These are phyloP conservation scores for Claviceps paspali DNA, from an alignment of 2,329 filamentous ascomycete species.

Conservation along the genomic window DNA sequence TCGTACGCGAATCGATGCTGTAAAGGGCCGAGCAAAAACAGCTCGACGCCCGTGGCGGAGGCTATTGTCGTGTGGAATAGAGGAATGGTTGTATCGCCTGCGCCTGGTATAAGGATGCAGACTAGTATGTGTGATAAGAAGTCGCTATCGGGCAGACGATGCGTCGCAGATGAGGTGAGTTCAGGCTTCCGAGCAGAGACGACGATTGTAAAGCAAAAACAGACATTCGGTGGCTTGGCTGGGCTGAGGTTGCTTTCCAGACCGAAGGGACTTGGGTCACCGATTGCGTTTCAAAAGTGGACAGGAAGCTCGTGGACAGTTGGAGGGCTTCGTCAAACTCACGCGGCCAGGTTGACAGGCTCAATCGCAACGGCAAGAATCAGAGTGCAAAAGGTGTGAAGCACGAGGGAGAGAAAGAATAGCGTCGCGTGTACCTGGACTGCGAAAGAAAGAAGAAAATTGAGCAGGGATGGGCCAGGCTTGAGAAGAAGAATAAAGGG, in stretches of 20 bases:
- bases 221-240: not conserved
- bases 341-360: not conserved
- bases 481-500: slow-evolving; percentile 5
- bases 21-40: not conserved
- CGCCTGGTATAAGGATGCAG: not conserved
- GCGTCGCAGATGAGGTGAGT: not conserved
- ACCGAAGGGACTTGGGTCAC: not conserved
- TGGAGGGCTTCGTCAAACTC: not conserved
- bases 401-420: slow-evolving; percentile 4
- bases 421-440: slow-evolving; percentile 1
- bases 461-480: slow-evolving; percentile 5
- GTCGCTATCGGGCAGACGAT: not conserved
- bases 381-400: slow-evolving; percentile 1
- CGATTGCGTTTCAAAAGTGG: not conserved
- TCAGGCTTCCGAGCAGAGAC: not conserved
- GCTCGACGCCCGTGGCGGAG: not conserved
- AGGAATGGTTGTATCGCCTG: not conserved
- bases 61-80: not conserved
- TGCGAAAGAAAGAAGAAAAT: slow-evolving; percentile 5
- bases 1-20: not conserved
- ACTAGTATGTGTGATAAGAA: not conserved
- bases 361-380: not conserved
- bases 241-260: not conserved
- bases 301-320: not conserved
- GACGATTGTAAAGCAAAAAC: not conserved